These are phyloP conservation scores for Kazachstania psychrophila DNA, from an alignment of 805 yeast genomes.

Conservation along the genomic window DNA sequence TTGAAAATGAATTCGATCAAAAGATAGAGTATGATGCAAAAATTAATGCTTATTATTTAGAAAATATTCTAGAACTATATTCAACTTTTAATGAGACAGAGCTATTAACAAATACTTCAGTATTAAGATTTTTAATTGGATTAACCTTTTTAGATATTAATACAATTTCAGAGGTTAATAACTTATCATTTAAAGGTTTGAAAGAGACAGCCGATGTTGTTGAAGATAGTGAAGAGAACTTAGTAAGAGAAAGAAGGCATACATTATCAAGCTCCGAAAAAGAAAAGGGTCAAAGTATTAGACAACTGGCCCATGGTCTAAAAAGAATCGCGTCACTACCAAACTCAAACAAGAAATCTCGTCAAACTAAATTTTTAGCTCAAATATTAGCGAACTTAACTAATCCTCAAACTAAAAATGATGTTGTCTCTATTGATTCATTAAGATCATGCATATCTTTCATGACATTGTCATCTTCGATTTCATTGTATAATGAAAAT, in stretches of 20 bases:
- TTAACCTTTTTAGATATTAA: slow-evolving; percentile 15
- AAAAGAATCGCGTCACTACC: slow-evolving; percentile 19
- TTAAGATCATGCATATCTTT: slow-evolving; percentile 8
- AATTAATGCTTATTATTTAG: slow-evolving; percentile 5
- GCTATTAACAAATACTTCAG: slow-evolving; percentile 11
- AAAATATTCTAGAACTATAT: slow-evolving; percentile 11
- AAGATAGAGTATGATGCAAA: slow-evolving; percentile 1
- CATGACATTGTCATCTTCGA: slow-evolving; percentile 10
- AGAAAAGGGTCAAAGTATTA: slow-evolving; percentile 11
- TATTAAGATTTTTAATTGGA: slow-evolving; percentile 13
- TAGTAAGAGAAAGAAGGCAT: neutral
- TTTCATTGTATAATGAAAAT: slow-evolving; percentile 6
- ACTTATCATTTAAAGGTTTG: slow-evolving; percentile 8
- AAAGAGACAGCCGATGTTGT: slow-evolving; percentile 1
- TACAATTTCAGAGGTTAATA: slow-evolving; percentile 13
- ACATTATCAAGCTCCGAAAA: slow-evolving; percentile 1
- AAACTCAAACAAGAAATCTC: slow-evolving; percentile 3
- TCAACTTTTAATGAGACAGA: slow-evolving; percentile 11
- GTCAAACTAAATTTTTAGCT: slow-evolving; percentile 12
- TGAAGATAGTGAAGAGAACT: neutral
- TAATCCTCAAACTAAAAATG: slow-evolving; percentile 11
- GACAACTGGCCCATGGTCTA: slow-evolving; percentile 19
- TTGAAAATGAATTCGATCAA: slow-evolving; percentile 1
- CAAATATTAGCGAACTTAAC: slow-evolving; percentile 14
- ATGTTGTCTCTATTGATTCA: slow-evolving; percentile 15